phyloP scores from a whole-genome alignment of 2,329 filamentous ascomycete species.

The Venturia aucupariae region DNA sequence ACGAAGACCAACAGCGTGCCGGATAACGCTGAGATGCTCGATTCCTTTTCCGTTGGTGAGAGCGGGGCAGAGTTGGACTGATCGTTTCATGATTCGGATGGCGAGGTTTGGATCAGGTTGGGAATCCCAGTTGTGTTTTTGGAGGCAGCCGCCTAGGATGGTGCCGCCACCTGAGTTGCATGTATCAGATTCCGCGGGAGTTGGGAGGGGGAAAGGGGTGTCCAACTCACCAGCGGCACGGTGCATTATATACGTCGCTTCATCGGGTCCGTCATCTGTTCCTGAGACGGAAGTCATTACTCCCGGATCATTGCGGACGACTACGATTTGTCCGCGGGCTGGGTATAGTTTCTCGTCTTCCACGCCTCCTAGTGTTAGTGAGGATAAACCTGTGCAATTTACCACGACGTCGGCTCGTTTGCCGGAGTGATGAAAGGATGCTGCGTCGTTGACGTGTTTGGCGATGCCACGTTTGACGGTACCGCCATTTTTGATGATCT shows the following conservation, averaged over 20 bases:
- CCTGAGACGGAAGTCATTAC: conserved; percentile 63
- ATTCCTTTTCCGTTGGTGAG: conserved; percentile 59
- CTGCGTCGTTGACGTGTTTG: conserved; percentile 64
- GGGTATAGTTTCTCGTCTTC: conserved; percentile 65
- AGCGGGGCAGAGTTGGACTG: conserved; percentile 53
- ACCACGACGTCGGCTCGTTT: conserved; percentile 58
- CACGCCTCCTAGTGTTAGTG: conserved; percentile 70
- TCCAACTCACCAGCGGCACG: conserved; percentile 46
- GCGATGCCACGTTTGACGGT: conserved; percentile 38
- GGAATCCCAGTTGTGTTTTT: conserved; percentile 69
- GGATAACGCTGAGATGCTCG: conserved; percentile 62
- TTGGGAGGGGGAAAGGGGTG: too few species aligned
- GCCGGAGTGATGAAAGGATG: conserved; percentile 48
- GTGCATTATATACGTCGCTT: conserved; percentile 74
- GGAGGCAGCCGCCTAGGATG: conserved; percentile 74
- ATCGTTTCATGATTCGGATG: conserved; percentile 70
- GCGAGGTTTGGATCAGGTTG: conserved; percentile 70
- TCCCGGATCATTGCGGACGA: conserved; percentile 69
- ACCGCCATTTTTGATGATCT: conserved; percentile 67
- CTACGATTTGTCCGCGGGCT: conserved; percentile 70
- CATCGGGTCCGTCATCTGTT: conserved; percentile 62
- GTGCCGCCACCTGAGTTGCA: conserved; percentile 57
- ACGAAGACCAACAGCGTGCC: conserved; percentile 77
- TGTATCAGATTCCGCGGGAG: not conserved
- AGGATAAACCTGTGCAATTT: conserved; percentile 76